These are phyloP conservation scores for Kwoniella shandongensis DNA, from an alignment of 768 basidiomycete species.

Conservation along the genomic window DNA sequence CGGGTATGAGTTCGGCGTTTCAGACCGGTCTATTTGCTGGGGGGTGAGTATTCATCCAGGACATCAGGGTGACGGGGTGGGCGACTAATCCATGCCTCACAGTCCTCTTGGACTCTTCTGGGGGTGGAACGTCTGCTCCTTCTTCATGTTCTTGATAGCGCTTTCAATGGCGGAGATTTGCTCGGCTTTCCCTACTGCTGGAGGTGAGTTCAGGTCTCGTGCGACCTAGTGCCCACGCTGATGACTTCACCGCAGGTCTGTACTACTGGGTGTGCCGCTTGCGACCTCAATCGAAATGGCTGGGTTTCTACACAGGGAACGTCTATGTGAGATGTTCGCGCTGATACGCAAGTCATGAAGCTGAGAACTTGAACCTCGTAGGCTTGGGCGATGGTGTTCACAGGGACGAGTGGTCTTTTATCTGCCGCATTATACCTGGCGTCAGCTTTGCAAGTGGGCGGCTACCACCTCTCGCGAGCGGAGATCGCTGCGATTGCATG, in stretches of 20 bases:
- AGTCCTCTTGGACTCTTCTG: neutral
- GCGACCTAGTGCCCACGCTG: neutral
- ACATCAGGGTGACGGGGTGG: neutral
- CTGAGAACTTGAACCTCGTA: too few species aligned
- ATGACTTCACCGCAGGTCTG: neutral
- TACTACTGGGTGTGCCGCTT: slow-evolving; percentile 4
- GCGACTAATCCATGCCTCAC: neutral
- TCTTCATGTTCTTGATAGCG: slow-evolving; percentile 4
- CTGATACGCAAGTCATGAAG: neutral
- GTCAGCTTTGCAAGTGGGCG: neutral
- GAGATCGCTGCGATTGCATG: slow-evolving; percentile 2
- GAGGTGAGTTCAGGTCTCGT: neutral
- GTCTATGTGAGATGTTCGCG: slow-evolving; percentile 1
- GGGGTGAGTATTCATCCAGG: neutral
- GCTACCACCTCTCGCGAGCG: neutral
- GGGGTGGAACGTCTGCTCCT: slow-evolving; percentile 5
- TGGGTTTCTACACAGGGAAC: slow-evolving; percentile 1
- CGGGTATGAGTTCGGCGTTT: slow-evolving; percentile 2
- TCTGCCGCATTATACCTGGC: neutral
- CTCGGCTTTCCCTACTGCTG: slow-evolving; percentile 1
- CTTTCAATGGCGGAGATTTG: slow-evolving; percentile 3
- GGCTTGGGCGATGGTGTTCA: slow-evolving; percentile 2
- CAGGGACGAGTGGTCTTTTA: neutral
- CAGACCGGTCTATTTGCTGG: neutral
- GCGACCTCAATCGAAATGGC: slow-evolving; percentile 1